Conservation (phyloP, 345 rosid genomes). For the Gossypium ekmanianum region DNA sequence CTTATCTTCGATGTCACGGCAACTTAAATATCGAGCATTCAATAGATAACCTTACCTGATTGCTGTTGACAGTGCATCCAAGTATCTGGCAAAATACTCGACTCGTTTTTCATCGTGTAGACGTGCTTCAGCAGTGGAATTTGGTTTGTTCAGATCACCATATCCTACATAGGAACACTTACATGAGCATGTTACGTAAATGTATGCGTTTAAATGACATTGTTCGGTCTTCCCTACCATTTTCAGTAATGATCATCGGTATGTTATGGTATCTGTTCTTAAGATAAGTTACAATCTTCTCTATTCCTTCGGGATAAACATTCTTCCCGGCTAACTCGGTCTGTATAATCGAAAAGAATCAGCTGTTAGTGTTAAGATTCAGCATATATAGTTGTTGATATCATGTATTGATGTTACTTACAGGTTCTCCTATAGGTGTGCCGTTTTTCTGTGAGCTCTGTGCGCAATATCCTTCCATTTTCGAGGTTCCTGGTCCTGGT, state of each 20-base stretch:
- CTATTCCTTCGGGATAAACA: conserved; percentile 50
- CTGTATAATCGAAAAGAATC: background rate
- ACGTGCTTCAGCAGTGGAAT: conserved; percentile 9
- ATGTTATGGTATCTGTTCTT: conserved; percentile 44
- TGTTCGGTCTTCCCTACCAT: conserved; percentile 28
- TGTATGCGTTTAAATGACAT: background rate
- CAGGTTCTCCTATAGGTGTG: conserved; percentile 42
- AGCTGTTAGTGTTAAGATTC: background rate
- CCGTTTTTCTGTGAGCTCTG: conserved; percentile 22
- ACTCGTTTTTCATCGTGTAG: conserved; percentile 24
- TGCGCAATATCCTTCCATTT: conserved; percentile 39
- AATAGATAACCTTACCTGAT: conserved; percentile 11
- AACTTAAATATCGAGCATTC: no score
- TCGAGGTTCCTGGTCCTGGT: conserved; percentile 45
- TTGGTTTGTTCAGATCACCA: conserved; percentile 10
- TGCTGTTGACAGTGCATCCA: conserved; percentile 21
- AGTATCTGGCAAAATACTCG: conserved; percentile 21
- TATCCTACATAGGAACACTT: conserved; percentile 22
- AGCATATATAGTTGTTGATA: background rate
- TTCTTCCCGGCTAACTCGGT: conserved; percentile 17
- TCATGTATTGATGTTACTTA: conserved; percentile 19
- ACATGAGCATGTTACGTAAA: background rate
- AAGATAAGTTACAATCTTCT: conserved; percentile 40
- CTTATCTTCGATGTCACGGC: no score
- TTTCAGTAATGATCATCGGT: conserved; percentile 58